Evolutionary conservation across 805 yeast genomes (phyloP).

Genomic region (Candida takata): DNA sequence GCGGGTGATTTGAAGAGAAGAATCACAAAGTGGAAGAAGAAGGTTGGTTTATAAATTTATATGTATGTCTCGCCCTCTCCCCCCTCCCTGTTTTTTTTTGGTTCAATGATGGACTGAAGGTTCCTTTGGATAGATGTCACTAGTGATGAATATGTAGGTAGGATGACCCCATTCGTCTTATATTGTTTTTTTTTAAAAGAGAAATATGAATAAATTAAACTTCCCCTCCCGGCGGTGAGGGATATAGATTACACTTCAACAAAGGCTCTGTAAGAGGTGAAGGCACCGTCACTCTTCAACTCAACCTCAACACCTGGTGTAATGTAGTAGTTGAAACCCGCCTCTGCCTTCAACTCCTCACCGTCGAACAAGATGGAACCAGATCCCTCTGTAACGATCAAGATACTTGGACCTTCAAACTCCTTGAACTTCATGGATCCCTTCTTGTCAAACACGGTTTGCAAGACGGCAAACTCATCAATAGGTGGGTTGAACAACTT

Average conservation of each 20-base stretch:
- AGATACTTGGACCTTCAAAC: conserved; percentile 80
- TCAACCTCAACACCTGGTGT: conserved; percentile 70
- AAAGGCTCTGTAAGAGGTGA: conserved; percentile 87
- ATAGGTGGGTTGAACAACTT: conserved; percentile 91
- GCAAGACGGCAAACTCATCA: conserved; percentile 91
- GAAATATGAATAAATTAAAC: too few relatives aligned
- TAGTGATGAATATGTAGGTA: too few relatives aligned
- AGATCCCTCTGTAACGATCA: conserved; percentile 75
- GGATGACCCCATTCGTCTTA: too few relatives aligned
- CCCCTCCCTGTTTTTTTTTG: neutral
- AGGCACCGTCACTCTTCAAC: conserved; percentile 45
- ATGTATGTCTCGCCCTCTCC: neutral
- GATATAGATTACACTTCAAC: conserved; percentile 43
- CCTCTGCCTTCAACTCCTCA: conserved; percentile 40
- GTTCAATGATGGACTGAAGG: too few relatives aligned
- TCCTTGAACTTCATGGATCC: conserved; percentile 50
- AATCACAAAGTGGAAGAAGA: conserved; percentile 61
- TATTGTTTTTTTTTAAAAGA: neutral
- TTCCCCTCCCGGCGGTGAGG: neutral
- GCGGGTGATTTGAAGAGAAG: conserved; percentile 78
- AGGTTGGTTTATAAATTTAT: conserved; percentile 27
- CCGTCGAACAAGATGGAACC: conserved; percentile 48
- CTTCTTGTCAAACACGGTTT: conserved; percentile 54
- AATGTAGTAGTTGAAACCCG: conserved; percentile 80
- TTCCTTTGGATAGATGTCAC: too few relatives aligned